phyloP scores from a whole-genome alignment of 2,329 filamentous ascomycete genomes.

The Apiospora arundinis region DNA sequence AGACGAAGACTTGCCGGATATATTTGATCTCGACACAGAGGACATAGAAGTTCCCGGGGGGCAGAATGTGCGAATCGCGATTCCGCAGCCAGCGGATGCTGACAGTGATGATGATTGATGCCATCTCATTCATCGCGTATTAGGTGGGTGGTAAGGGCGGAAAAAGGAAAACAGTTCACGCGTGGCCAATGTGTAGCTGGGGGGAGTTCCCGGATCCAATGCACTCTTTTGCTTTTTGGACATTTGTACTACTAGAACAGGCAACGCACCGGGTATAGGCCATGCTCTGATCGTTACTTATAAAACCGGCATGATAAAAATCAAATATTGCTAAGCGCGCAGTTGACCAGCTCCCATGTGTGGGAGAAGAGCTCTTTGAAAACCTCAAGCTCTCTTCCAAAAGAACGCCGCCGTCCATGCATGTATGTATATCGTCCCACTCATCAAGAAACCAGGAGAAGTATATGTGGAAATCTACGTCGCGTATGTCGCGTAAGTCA shows the following conservation, averaged over 20 bases:
- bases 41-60: not conserved
- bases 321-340: slow-evolving; percentile 23
- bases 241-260: slow-evolving; percentile 17
- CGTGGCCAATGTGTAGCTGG: too few relatives aligned
- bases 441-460: slow-evolving; percentile 14
- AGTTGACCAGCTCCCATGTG: slow-evolving; percentile 38
- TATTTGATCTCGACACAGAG: not conserved
- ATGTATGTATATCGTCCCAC: slow-evolving; percentile 15
- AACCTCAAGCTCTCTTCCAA: slow-evolving; percentile 36
- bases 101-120: not conserved
- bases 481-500: slow-evolving; percentile 28
- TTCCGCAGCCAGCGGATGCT: not conserved
- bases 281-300: slow-evolving; percentile 16
- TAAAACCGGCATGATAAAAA: slow-evolving; percentile 9
- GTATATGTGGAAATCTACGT: slow-evolving; percentile 24
- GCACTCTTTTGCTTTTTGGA: not conserved
- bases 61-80: not conserved
- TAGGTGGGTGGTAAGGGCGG: too few relatives aligned
- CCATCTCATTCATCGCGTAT: too few relatives aligned
- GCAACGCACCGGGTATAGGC: slow-evolving; percentile 20
- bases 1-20: not conserved
- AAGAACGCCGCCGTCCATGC: slow-evolving; percentile 43
- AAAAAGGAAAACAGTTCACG: too few relatives aligned
- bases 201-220: not conserved
- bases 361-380: slow-evolving; percentile 36